Evolutionary conservation across 345 rosid genomes (phyloP), one percentile per base, ranked within the genome.

Genomic region (Gossypium arboreum): DNA sequence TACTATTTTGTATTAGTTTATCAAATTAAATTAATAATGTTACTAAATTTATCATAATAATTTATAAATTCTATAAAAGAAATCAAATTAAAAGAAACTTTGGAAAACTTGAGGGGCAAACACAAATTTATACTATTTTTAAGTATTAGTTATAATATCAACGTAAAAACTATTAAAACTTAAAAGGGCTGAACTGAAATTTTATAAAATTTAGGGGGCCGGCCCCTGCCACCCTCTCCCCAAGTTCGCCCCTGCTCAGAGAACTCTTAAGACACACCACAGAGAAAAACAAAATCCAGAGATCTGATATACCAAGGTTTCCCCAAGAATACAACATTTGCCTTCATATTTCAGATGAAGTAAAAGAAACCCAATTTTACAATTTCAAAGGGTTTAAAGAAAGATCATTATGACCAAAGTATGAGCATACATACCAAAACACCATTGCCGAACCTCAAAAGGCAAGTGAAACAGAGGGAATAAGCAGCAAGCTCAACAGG

Each of bases 371-470:
- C 13, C 72, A 48, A 29, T 4, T 34, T 34, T 34, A 63, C 11
- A 9, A 12, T 1, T 18, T 44, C 20, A 25, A 2, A 22, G 29
- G 1, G 22, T 47, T 12, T 22, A 25, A 47, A 69, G 47, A 48
- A n/a, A 12, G 2, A 60, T 15, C 3, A 13, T 1, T 18, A n/a
- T 7, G 25, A 72, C 18, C 24, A 9, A 10, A 25, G 39, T 47
- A 20, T 7, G 44, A 0, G 39, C 39, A 4, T 34, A 39, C 85
- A 34, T 62, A 89, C 94, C 91, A 91, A 78, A 56, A 93, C 27
- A 7, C 98, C 98, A 67, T 83, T 87, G 41, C 83, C 84, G 43
- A 93, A 89, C 68, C 97, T 81, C 67, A 93, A 41, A 71, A 91
- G 87, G 34, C 88, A 87, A 1, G 97, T 85, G 80, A 80, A 75